These are phyloP conservation scores for Fusarium sp. DNA, from an alignment of 2,329 filamentous ascomycete species.

Conservation along the genomic window DNA sequence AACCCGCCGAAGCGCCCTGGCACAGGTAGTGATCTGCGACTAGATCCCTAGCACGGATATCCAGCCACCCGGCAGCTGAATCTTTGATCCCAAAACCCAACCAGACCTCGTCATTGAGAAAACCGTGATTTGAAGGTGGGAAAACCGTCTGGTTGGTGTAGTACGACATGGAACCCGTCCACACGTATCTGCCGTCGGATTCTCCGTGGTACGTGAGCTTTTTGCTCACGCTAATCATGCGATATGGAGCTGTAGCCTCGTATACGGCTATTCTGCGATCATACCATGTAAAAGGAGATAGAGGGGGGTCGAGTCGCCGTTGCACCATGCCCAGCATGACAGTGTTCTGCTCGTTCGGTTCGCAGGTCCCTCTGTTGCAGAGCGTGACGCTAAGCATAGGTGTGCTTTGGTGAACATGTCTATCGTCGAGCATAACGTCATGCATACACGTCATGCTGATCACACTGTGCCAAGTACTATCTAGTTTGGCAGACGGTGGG, in stretches of 20 bases:
- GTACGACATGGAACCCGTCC: conserved; percentile 42
- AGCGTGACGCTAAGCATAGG: conserved; percentile 41
- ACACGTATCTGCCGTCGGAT: conserved; percentile 28
- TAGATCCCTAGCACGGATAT: conserved; percentile 37
- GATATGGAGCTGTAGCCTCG: conserved; percentile 32
- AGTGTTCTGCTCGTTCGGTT: conserved; percentile 34
- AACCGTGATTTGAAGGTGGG: conserved; percentile 34
- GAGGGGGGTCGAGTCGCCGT: conserved; percentile 31
- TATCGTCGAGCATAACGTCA: conserved; percentile 33
- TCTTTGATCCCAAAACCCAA: conserved; percentile 42
- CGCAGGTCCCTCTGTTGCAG: conserved; percentile 36
- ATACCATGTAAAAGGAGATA: conserved; percentile 30
- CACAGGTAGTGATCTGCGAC: conserved; percentile 41
- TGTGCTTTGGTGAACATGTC: conserved; percentile 40
- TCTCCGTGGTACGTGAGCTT: conserved; percentile 44
- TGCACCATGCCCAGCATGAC: conserved; percentile 41
- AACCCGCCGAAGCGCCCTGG: conserved; percentile 25
- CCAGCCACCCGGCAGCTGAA: conserved; percentile 40
- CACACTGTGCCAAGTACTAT: conserved; percentile 32
- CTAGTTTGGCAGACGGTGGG: conserved; percentile 1
- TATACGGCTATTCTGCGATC: conserved; percentile 40
- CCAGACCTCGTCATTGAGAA: conserved; percentile 42
- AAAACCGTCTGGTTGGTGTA: conserved; percentile 28
- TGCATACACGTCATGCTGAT: conserved; percentile 32
- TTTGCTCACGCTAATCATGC: conserved; percentile 43